Conservation (phyloP, 352 stramenopile species). For the Aphanomyces stellatus region DNA sequence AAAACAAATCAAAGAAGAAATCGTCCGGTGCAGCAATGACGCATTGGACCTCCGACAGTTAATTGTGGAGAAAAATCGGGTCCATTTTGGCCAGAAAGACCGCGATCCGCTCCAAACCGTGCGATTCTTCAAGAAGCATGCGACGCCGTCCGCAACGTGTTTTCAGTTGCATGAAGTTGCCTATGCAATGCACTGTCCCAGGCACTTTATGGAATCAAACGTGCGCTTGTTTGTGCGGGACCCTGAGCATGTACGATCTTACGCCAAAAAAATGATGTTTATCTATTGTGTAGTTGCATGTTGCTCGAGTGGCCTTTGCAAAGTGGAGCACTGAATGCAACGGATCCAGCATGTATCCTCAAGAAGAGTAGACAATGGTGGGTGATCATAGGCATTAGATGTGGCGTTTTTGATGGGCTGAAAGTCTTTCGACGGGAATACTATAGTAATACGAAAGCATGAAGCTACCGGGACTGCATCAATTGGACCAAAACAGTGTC, state of each 20-base stretch:
- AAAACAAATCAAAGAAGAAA: constrained; percentile 46
- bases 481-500: no score
- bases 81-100: constrained; percentile 77
- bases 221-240: constrained; percentile 57
- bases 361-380: background rate
- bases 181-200: constrained; percentile 61
- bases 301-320: background rate
- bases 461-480: no score
- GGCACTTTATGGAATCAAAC: constrained; percentile 52
- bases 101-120: constrained; percentile 60
- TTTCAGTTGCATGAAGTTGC: constrained; percentile 40
- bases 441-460: no score
- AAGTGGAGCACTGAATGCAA: background rate
- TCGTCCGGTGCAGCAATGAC: constrained; percentile 32
- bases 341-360: background rate
- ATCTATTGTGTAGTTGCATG: no score
- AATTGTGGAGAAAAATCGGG: constrained; percentile 69
- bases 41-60: constrained; percentile 38
- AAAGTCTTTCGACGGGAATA: no score
- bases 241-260: background rate
- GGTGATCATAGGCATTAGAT: no score
- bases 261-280: no score
- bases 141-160: constrained; percentile 33
- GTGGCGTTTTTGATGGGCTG: no score
- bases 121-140: constrained; percentile 74